Percentiles rank a stretch among this genome's conserved stretches.
phyloP scores from a whole-genome alignment of 257 asterid genomes.

The Echium plantagineum region DNA sequence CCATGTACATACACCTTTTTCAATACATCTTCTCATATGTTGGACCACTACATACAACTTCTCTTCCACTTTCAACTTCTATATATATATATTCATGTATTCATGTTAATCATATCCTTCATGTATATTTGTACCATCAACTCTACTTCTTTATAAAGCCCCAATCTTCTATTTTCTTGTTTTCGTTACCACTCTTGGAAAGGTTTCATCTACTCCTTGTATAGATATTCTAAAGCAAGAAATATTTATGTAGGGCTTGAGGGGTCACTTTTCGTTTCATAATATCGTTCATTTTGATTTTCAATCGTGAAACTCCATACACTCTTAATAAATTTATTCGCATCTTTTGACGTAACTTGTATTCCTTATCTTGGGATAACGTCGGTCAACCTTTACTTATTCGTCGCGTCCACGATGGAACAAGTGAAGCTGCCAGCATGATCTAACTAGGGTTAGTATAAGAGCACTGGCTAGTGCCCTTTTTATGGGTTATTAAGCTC shows the following conservation, averaged over 20 bases:
- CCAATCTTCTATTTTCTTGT: neutral
- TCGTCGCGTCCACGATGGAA: constrained; percentile 26
- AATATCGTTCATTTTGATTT: too few species aligned
- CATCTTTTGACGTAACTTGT: too few species aligned
- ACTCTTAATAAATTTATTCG: too few species aligned
- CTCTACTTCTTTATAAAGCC: neutral
- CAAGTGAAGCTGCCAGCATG: constrained; percentile 99
- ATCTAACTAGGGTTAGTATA: constrained; percentile 44
- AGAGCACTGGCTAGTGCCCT: neutral
- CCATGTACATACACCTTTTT: neutral
- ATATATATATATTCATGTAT: too few species aligned
- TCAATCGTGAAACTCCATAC: too few species aligned
- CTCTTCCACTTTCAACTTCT: neutral
- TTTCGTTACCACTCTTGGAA: neutral
- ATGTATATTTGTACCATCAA: neutral
- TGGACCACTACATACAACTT: neutral
- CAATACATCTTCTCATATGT: neutral
- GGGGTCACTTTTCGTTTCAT: neutral
- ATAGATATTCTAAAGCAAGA: neutral
- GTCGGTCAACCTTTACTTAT: neutral
- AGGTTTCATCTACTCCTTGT: too few species aligned
- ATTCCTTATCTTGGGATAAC: too few species aligned
- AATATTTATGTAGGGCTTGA: neutral
- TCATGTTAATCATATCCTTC: neutral
- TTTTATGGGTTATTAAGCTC: neutral